Evolutionary conservation across 805 yeast genomes (phyloP), one percentile per base, ranked within the genome.

Genomic region (Suhomyces sp.): DNA sequence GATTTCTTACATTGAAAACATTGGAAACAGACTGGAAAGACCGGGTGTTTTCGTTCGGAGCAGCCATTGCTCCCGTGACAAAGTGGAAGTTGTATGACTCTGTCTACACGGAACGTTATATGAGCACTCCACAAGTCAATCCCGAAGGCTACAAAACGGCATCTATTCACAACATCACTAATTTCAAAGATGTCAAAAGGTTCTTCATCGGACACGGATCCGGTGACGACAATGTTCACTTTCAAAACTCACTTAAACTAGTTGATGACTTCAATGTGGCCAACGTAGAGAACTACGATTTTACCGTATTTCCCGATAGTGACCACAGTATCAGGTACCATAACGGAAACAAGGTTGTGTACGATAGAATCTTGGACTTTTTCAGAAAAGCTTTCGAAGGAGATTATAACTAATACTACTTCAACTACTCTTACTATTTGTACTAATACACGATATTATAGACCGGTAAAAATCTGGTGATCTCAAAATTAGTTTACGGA

Each of bases 51-150:
- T 83, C 84, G 54, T 88, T 79, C 61, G 94, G 93, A 7, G 82
- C 86, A 76, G 83, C 92, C 0, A 91, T 88, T 41, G 96, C 96
- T 0, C 96, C 96, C 0, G 96, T 88, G 3, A 88, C 96, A 5
- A 77, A 86, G 60, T 88, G 93, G 93, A 66, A 69, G 50, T 75
- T 83, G 31, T 88, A 88, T 60, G 91, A 88, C 66, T 84, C 93
- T 0, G 81, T 88, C 24, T 88, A 87, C 65, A 86, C 96, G 0
- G 96, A 88, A 66, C 75, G 96, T 54, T 87, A 85, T 62, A 81
- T 88, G 89, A 79, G 79, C 24, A 55, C 63, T 8, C 89, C 89
- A 1, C 53, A 61, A 10, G 72, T 73, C 9, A 83, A 85, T 60
- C 65, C 63, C 0, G 67, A 69, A 1, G 84, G 83, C 3, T 85